Evolutionary conservation across 169 alveolate genomes (phyloP).

Genomic region (Fabrea salina): DNA sequence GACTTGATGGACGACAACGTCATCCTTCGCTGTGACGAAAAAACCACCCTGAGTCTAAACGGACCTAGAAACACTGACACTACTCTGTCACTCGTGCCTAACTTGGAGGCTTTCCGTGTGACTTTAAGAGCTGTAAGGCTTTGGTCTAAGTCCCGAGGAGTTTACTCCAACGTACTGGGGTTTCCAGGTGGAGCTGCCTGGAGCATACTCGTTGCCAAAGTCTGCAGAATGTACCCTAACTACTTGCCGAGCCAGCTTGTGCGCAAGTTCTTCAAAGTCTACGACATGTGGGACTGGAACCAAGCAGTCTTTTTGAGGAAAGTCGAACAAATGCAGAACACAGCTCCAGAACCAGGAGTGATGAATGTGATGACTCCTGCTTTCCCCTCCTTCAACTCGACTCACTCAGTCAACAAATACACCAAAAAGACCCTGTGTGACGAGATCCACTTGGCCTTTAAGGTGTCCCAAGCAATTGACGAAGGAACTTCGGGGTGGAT

Average conservation of each 20-base stretch:
- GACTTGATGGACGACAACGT: slow-evolving; percentile 69
- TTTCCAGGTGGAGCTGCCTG: slow-evolving; percentile 98
- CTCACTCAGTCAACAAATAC: slow-evolving; percentile 91
- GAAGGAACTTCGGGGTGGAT: slow-evolving; percentile 56
- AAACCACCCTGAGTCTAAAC: slow-evolving; percentile 54
- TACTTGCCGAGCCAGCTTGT: slow-evolving; percentile 89
- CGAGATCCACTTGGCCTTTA: slow-evolving; percentile 77
- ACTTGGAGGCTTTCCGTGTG: slow-evolving; percentile 87
- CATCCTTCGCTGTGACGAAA: slow-evolving; percentile 38
- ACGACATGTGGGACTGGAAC: slow-evolving; percentile 68
- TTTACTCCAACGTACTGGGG: slow-evolving; percentile 97
- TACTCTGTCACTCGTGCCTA: slow-evolving; percentile 93
- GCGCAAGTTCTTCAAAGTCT: slow-evolving; percentile 88
- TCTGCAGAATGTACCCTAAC: slow-evolving; percentile 96
- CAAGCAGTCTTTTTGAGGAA: slow-evolving; percentile 37
- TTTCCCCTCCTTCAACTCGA: slow-evolving; percentile 96
- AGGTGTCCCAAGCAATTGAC: slow-evolving; percentile 32
- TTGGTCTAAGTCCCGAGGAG: slow-evolving; percentile 98
- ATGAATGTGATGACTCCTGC: slow-evolving; percentile 99
- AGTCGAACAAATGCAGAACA: background rate
- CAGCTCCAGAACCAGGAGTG: slow-evolving; percentile 43
- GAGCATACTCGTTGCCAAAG: slow-evolving; percentile 97
- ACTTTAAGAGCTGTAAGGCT: slow-evolving; percentile 94
- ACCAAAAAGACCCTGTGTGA: slow-evolving; percentile 91
- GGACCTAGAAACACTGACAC: slow-evolving; percentile 53